Evolutionary conservation across 2,329 filamentous ascomycete species (phyloP), one percentile per base, ranked within the genome.

Genomic region (Arachnomyces sp.): DNA sequence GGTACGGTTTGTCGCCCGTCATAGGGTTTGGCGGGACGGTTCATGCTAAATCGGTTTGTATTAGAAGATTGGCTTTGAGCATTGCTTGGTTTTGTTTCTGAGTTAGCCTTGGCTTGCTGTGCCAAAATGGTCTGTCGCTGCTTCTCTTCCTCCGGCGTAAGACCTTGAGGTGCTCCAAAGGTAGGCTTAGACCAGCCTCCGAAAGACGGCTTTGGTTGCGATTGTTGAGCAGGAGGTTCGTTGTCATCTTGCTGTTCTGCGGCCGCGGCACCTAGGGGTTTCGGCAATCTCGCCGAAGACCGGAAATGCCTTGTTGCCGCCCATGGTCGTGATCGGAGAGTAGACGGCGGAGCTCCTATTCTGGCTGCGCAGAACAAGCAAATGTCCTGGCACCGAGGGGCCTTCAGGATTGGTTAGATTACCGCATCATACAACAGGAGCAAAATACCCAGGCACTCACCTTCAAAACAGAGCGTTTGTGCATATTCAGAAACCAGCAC

Each of bases 141-240:
- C 32, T 48, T 44, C 39, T 35, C 21, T 44, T 52, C 47, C 36
- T 54, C 47, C 28, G 38, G 29, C 5, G 47, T 50, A 12, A 46
- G 39, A 11, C 39, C 33, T 8, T 32, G 11, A 14, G 18, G 12
- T 17, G 28, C 38, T 7, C 25, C 28, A 17, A 48, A 45, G 5
- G 40, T 21, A 14, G 39, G 36, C 18, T 32, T 40, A 4, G 36
- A 33, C 40, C 42, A 42, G 28, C 38, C 38, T 5, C 31, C 30
- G 16, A 39, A 39, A 9, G 21, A 25, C 21, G 21, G 21, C 21
- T 25, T 25, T 25, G 21, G 21, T 9, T 25, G 21, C 21, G 21
- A 9, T 9, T 29, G 12, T 31, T 21, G 29, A 31, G 36, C 8
- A 17, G 29, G 28, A 17, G 28, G 15, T 14, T 7, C 29, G 14